Evolutionary conservation across 1,284 basidiomycete genomes (phyloP), one percentile per base, ranked within the genome.

Genomic region (Cystobasidiaceae sp.): DNA sequence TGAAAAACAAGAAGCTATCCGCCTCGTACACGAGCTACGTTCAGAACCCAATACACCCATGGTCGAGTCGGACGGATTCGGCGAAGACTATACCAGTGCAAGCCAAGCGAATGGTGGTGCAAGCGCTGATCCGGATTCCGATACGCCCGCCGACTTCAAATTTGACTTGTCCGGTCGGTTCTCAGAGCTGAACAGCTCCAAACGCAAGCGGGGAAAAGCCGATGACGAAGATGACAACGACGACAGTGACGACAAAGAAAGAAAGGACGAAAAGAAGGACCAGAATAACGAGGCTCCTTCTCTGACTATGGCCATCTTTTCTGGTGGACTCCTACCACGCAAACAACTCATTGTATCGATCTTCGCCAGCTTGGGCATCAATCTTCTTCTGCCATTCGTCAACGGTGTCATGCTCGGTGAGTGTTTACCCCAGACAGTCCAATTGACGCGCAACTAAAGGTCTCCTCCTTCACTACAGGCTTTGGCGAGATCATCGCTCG

Each of bases 401-500:
- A 97, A 97, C 74, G 94, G 94, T 28, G 89, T 97, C 72, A 96
- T 97, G 91, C 85, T 97, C 50, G 94, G 74, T 74, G 39, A 49
- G 71, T 66, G n/a, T 21, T 28, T 30, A 2, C 46, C 28, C 19
- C 33, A 11, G 27, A 39, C 25, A 2, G 21, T 43, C 3, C n/a
- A n/a, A n/a, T n/a, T n/a, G n/a, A n/a, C n/a, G n/a, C n/a, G n/a
- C n/a, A n/a, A n/a, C n/a, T n/a, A n/a, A n/a, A n/a, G n/a, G n/a
- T n/a, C n/a, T n/a, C n/a, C n/a, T n/a, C n/a, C n/a, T n/a, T 23
- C 11, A 15, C 49, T 23, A 27, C 67, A 73, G 72, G 94, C 9
- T 93, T 97, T 74, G 94, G 94, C 25, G 94, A 98, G 79, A 92
- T 98, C 65, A 93, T 97, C 74, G 94, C 93, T 19, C 86, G 92